Evolutionary conservation across 2,329 filamentous ascomycete genomes (phyloP), one percentile per base, ranked within the genome.

Genomic region (Helotiales sp.): DNA sequence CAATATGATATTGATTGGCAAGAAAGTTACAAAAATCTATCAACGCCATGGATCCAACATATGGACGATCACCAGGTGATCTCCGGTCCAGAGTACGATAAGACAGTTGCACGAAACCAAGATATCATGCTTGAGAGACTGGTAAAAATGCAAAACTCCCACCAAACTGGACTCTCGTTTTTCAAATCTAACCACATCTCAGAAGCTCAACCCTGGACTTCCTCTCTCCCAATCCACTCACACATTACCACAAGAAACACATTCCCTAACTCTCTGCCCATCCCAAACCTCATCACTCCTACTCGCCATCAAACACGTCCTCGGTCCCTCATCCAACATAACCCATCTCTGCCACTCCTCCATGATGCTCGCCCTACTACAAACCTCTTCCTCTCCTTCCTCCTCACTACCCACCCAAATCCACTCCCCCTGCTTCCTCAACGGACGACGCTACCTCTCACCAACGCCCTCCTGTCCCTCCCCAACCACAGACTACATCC

Each of bases 351-450:
- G 47, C 1, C 69, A 72, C 49, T 62, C 69, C 8, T 64, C 67
- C 15, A 58, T 71, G 63, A 45, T 72, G 1, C 63, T 73, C 7
- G 65, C 70, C 3, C 15, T 73, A 0, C 61, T 73, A 2, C 66
- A 61, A 28, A 40, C 20, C 15, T 22, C 28, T 15, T 40, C 17
- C 26, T 13, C 45, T 24, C 20, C n/a, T 45, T 30, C 52, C n/a
- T 43, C 59, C 13, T 15, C 49, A n/a, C 4, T 34, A 13, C 6
- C 13, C 28, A 20, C 59, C 30, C 40, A 52, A 58, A 55, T 74
- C 5, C 67, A 68, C 47, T 73, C 72, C 0, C 67, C 70, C 32
- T 74, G 72, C 43, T 74, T 69, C 68, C 61, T 73, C 7, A 73
- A 72, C 40, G 71, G 71, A 7, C 68, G 72, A 11, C 67, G 68